Evolutionary conservation across 371 early-diverging fungal species (phyloP), one percentile per base, ranked within the genome.

Genomic region (Mortierella sp.): DNA sequence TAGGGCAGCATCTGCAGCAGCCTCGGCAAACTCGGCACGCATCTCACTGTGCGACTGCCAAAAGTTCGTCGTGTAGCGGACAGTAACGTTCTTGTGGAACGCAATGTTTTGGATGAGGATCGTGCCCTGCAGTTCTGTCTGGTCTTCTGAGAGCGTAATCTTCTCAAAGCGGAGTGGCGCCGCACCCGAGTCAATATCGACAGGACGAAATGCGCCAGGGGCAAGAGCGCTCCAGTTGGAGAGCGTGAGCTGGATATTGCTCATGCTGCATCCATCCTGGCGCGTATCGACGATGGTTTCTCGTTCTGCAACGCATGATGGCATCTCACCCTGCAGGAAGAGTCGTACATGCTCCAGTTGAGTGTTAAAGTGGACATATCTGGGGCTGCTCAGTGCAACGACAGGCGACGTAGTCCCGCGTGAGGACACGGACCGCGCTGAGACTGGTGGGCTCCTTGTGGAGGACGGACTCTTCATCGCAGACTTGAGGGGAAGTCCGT

Each of bases 101-200:
- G 90, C 93, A 14, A 95, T 60, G 74, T 95, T 95, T 70, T 91
- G 89, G 0, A 94, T 94, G 67, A 87, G 85, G 63, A 91, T 81
- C 28, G 83, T 83, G 37, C 92, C 91, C 43, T 81, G 43, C 59
- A 90, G 72, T 6, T 71, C 60, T 16, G 74, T 25, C 61, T 82
- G 77, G 53, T 83, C 83, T 62, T 81, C 83, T 0, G 65, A 56
- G 7, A 80, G 50, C 12, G 72, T 30, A 0, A 72, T 68, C 11
- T 70, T 72, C 52, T 85, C 81, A 14, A 57, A 18, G 14, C 70
- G 62, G 47, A 74, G 52, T 1, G 83, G 79, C 16, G 71, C 64
- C 46, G 64, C 62, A 15, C 72, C 66, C 0, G 74, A 64, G 26
- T 75, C 74, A 6, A 70, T 69, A 29, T 64, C 56, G 50, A 57